A percentile compares a stretch with the other conserved stretches of the same genome.
Evolutionary conservation across 1,139 yeast genomes (phyloP).

Genomic region (Geotrichum aggregatum): DNA sequence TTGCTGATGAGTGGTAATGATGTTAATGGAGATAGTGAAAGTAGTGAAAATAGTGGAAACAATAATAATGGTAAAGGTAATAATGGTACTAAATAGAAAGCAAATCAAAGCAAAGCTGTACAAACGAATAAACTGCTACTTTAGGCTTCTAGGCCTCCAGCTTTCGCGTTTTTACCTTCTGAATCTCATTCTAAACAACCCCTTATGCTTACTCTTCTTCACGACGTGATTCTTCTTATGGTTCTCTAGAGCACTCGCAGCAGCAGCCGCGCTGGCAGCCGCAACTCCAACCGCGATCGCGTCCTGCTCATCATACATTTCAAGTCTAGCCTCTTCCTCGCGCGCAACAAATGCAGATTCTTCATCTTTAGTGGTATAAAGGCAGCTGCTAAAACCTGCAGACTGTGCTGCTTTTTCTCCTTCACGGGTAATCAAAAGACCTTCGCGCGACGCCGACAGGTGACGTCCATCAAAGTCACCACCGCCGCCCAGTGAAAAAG

Average conservation of each 20-base stretch:
- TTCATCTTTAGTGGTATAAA: conserved; percentile 10
- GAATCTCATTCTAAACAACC: conserved; percentile 10
- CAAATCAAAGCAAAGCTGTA: too few relatives aligned
- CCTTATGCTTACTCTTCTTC: neutral
- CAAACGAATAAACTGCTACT: too few relatives aligned
- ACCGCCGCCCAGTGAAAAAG: neutral
- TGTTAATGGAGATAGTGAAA: too few relatives aligned
- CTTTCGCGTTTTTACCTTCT: neutral
- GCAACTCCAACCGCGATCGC: neutral
- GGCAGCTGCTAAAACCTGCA: conserved; percentile 8
- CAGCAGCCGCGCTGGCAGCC: neutral
- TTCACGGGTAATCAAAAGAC: conserved; percentile 7
- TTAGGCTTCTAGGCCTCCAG: too few relatives aligned
- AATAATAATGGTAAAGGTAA: too few relatives aligned
- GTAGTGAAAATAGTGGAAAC: too few relatives aligned
- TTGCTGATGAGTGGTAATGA: too few relatives aligned
- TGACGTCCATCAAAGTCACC: neutral
- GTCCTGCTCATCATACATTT: conserved; percentile 8
- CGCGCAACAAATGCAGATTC: conserved; percentile 10
- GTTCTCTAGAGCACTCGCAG: too few relatives aligned
- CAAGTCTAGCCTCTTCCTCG: conserved; percentile 11
- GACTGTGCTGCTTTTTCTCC: conserved; percentile 12
- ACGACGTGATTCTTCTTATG: neutral
- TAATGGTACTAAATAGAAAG: too few relatives aligned
- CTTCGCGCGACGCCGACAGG: neutral